Evolutionary conservation across 352 stramenopile species (phyloP).

Genomic region (Phytopythium kandeliae): DNA sequence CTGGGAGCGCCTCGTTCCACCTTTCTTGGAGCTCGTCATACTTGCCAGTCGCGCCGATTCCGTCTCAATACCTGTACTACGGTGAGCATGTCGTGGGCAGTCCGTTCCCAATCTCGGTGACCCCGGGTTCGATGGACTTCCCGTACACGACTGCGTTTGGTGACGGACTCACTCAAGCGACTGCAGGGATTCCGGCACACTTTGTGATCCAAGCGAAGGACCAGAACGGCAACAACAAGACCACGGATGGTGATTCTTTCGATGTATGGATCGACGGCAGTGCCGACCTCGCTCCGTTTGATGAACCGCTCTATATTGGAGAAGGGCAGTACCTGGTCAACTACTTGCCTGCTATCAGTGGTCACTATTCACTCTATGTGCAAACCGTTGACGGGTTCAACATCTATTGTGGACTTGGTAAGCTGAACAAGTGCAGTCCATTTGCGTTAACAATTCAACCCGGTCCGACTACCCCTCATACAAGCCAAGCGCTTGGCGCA

Average conservation of each 20-base stretch:
- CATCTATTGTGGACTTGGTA: conserved; percentile 93
- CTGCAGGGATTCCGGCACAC: conserved; percentile 76
- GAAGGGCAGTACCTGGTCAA: conserved; percentile 88
- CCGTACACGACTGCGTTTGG: conserved; percentile 92
- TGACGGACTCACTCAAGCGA: conserved; percentile 58
- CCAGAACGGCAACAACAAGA: conserved; percentile 91
- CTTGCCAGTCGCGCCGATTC: conserved; percentile 79
- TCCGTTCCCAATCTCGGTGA: conserved; percentile 87
- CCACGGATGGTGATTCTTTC: conserved; percentile 67
- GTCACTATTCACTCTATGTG: conserved; percentile 88
- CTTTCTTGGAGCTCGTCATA: conserved; percentile 93
- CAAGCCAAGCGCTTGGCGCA: conserved; percentile 83
- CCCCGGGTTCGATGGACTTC: conserved; percentile 93
- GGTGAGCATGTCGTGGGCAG: conserved; percentile 92
- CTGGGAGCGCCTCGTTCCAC: conserved; percentile 77
- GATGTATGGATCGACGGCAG: conserved; percentile 53
- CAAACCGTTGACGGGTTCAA: conserved; percentile 88
- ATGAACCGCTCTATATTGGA: conserved; percentile 83
- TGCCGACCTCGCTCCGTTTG: conserved; percentile 47
- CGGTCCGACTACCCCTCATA: conserved; percentile 85
- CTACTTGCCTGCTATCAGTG: conserved; percentile 84
- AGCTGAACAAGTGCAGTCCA: conserved; percentile 92
- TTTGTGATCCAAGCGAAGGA: conserved; percentile 96
- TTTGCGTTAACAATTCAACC: conserved; percentile 87
- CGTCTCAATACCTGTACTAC: conserved; percentile 75